Evolutionary conservation across 208 protist genomes (phyloP), one percentile per base, ranked within the genome.

Genomic region (Leishmania tropica): DNA sequence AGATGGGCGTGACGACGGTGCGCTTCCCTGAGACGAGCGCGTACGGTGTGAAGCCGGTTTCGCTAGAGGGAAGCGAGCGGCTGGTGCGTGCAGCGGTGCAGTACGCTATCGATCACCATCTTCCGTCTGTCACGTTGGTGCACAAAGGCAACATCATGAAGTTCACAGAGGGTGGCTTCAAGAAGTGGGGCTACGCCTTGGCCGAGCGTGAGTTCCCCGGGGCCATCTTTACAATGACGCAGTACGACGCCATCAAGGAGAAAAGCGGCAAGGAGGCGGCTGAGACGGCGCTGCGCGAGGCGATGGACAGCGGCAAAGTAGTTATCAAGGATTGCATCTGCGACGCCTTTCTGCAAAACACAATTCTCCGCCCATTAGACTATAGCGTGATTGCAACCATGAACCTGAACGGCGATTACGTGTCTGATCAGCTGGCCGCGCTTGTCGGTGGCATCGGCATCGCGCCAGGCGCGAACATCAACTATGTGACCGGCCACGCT

Each of bases 361-460:
- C 84, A 15, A 79, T 92, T 62, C 88, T 92, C 4, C 82, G 76
- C 40, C 86, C 88, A 48, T 58, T 76, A 10, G 81, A 88, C 79
- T 92, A 92, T 71, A 87, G 79, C 56, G 88, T 92, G 37, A 76
- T 92, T 24, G 88, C 88, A 24, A 92, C 88, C 7, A 79, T 89
- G 80, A 92, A 92, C 76, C 60, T 92, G 24, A 92, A 92, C 68
- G 88, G 88, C 60, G 88, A 92, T 62, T 92, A 93, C 81, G 71
- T 95, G 51, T 91, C 85, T 6, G 92, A 95, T 68, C 76, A 87
- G 76, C 85, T 89, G n/a, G 89, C 92, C 3, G 92, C 89, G 62
- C 86, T 93, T 54, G 88, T 95, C n/a, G 92, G 92, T 45, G 92
- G 92, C 65, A 92, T 95, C 31, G 92, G 92, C 65, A 90, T 95